Percentiles rank a stretch among this genome's conserved stretches.
These are phyloP conservation scores for Bombardia bombarda DNA, from an alignment of 495 filamentous ascomycete species.

Conservation along the genomic window DNA sequence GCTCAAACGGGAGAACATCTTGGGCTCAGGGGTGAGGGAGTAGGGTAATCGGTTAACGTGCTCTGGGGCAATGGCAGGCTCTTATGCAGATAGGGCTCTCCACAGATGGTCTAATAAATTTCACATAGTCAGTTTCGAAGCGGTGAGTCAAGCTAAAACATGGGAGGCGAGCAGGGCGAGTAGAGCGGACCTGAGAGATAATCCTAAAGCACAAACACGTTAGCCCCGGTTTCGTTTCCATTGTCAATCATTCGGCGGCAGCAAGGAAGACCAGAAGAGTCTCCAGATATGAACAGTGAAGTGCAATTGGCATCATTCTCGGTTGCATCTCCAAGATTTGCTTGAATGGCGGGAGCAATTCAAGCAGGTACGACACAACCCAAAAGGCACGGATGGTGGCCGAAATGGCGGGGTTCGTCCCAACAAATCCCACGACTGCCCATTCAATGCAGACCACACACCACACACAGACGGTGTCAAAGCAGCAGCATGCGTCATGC, in stretches of 20 bases:
- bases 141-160: slow-evolving; percentile 33
- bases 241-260: slow-evolving; percentile 1
- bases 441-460: not conserved
- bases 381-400: not conserved
- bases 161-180: no score
- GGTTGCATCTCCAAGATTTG: not conserved
- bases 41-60: slow-evolving; percentile 9
- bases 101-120: slow-evolving; percentile 78
- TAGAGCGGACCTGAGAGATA: slow-evolving; percentile 86
- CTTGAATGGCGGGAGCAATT: not conserved
- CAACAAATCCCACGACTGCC: not conserved
- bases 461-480: not conserved
- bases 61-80: slow-evolving; percentile 13
- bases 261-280: slow-evolving; percentile 9
- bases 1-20: slow-evolving; percentile 65
- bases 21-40: slow-evolving; percentile 22
- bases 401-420: not conserved
- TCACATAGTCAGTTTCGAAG: slow-evolving; percentile 28
- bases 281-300: no score
- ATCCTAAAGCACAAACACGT: slow-evolving; percentile 51
- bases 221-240: slow-evolving; percentile 15
- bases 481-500: not conserved
- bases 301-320: no score
- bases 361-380: not conserved
- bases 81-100: slow-evolving; percentile 62